Base-by-base conservation (phyloP, 805 yeast genomes). In the Kregervanrija pseudodelftensis region DNA sequence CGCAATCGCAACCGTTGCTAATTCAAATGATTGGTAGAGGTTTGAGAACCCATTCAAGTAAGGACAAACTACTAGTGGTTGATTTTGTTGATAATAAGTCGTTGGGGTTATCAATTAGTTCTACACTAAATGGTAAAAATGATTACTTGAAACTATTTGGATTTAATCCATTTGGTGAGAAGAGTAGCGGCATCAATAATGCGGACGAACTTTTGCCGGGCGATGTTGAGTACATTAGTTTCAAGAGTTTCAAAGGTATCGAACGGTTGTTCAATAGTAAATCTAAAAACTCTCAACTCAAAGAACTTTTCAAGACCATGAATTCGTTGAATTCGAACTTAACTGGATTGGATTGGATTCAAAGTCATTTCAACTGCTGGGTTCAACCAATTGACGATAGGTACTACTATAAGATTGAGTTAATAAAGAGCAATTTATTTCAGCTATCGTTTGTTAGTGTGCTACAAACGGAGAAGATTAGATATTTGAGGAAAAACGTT, bases 1-100 rank as follows among this genome's bases (percentile, higher is more conserved):
- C 96, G 0, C 73, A 72, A 46, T 89, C 96, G 1, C 65, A 79
- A 31, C 77, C 84, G 0, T 64, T 90, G 37, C 63, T 87, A 33
- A 72, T 80, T 13, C 98, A 90, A 58, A 90, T 90, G 96, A 73
- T 90, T 14, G 98, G 98, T 0, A 70, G 98, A 45, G 98, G 97
- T 0, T 64, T 90, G 36, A 65, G 98, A 33, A 52, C 77, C 11
- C 79, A 79, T 54, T 66, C 71, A 2, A 76, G 73, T 0, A 90
- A 90, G 56, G 61, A 69, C 2, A 66, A 69, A 47, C 88, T 97
- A 55, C 83, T 82, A 54, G 72, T 90, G 5, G 72, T 87, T 1
- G 96, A 89, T 58, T 77, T 88, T 61, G 85, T 80, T n/a, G 85
- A 80, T 10, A 72, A 81, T 0, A 68, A 60, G n/a, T 47, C 51